Evolutionary conservation across 306 rosid genomes (phyloP).

Genomic region (Medicago arabica): DNA sequence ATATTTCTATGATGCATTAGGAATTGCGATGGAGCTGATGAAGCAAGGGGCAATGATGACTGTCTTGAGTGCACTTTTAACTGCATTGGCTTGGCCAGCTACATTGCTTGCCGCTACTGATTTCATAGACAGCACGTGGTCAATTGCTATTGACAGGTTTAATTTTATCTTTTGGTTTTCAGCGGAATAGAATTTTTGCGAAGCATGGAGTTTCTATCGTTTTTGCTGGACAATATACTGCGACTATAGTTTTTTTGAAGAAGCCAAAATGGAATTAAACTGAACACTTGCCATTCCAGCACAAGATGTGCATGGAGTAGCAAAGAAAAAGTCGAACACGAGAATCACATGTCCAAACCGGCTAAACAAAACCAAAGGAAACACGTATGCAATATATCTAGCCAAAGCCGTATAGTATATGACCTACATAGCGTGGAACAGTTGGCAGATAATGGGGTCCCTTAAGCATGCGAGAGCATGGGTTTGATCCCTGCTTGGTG

Average conservation of each 20-base stretch:
- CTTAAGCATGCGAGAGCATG: too few relatives aligned
- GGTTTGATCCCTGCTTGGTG: too few relatives aligned
- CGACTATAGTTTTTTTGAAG: neutral
- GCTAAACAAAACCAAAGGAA: too few relatives aligned
- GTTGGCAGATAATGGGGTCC: too few relatives aligned
- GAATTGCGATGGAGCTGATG: constrained; percentile 58
- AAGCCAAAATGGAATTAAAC: too few relatives aligned
- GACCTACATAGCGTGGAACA: neutral
- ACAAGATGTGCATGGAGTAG: too few relatives aligned
- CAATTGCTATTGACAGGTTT: constrained; percentile 70
- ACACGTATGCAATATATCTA: neutral
- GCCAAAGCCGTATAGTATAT: constrained; percentile 27
- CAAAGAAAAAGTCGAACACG: too few relatives aligned
- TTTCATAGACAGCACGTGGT: constrained; percentile 64
- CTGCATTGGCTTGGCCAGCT: constrained; percentile 71
- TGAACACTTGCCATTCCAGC: too few relatives aligned
- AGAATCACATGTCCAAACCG: too few relatives aligned
- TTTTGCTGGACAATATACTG: constrained; percentile 20
- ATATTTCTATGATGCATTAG: constrained; percentile 47
- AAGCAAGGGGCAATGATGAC: constrained; percentile 73
- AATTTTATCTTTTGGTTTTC: constrained; percentile 19
- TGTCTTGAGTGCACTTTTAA: constrained; percentile 57
- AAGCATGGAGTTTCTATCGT: constrained; percentile 1
- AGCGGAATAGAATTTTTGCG: constrained; percentile 9
- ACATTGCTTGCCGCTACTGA: constrained; percentile 57